Evolutionary conservation across 208 protist genomes (phyloP).

Genomic region (Tritrichomonas musculus): DNA sequence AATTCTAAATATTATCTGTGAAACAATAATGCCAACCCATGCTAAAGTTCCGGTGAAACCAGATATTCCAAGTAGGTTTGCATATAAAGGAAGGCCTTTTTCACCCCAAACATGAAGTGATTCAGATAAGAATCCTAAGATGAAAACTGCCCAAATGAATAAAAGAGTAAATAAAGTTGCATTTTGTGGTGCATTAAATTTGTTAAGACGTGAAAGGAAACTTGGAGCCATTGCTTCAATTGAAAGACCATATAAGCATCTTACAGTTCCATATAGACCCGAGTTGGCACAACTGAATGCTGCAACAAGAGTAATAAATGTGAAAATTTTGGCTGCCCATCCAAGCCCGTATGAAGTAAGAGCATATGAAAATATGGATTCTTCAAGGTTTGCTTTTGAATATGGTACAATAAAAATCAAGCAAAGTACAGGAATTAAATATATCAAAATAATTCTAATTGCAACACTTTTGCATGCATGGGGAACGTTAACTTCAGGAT

Average conservation of each 20-base stretch:
- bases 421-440: background rate
- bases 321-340: background rate
- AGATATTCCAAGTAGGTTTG: background rate
- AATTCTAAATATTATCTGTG: background rate
- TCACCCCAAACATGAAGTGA: background rate
- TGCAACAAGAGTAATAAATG: background rate
- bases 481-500: background rate
- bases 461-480: background rate
- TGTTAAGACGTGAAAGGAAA: background rate
- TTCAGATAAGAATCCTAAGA: background rate
- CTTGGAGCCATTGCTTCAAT: background rate
- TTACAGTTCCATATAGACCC: background rate
- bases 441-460: background rate
- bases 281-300: background rate
- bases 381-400: background rate
- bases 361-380: background rate
- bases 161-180: background rate
- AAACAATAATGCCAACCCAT: background rate
- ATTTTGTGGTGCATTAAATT: background rate
- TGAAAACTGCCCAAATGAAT: constrained; percentile 23
- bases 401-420: background rate
- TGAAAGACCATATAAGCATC: background rate
- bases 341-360: background rate
- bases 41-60: background rate
- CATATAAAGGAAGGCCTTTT: background rate